These are phyloP conservation scores for Vitis rotundifolia DNA, from an alignment of 164 flowering plant species.

Conservation along the genomic window DNA sequence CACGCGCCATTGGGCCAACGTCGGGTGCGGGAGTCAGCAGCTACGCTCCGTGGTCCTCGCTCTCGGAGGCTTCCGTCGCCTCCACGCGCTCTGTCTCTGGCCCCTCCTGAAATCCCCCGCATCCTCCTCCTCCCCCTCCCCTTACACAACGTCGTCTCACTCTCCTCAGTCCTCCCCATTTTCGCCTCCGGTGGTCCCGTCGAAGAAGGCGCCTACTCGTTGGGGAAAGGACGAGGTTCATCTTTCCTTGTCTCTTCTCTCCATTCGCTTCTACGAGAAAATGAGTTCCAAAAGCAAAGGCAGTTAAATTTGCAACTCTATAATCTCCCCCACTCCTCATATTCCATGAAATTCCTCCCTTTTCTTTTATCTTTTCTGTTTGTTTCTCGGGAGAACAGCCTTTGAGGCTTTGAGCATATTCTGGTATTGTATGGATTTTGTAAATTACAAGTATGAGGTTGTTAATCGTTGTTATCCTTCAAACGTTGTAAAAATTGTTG, in stretches of 20 bases:
- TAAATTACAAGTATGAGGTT: too few relatives aligned
- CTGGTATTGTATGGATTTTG: too few relatives aligned
- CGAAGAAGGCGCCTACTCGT: constrained; percentile 28
- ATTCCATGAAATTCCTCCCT: too few relatives aligned
- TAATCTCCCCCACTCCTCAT: too few relatives aligned
- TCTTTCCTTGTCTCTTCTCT: constrained; percentile 76
- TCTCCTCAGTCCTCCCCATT: constrained; percentile 25
- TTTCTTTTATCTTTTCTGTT: too few relatives aligned
- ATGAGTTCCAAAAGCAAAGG: constrained; percentile 49
- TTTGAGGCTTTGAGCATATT: too few relatives aligned
- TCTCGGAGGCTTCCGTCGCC: constrained; percentile 88
- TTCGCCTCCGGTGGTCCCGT: constrained; percentile 15
- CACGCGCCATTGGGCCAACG: constrained; percentile 64
- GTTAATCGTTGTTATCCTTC: too few relatives aligned
- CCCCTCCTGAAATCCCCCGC: constrained; percentile 56
- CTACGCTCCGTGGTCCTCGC: constrained; percentile 85
- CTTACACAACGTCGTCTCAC: constrained; percentile 14
- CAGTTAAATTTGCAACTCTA: constrained; percentile 1
- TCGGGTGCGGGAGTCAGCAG: constrained; percentile 59
- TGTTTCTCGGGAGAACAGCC: too few relatives aligned
- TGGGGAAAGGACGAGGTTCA: constrained; percentile 94
- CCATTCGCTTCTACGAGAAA: constrained; percentile 78
- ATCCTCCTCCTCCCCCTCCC: not conserved
- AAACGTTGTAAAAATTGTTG: too few relatives aligned
- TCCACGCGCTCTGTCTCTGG: constrained; percentile 67